These are phyloP conservation scores for Circinella umbellata DNA, from an alignment of 371 early-diverging fungal species.

Conservation along the genomic window DNA sequence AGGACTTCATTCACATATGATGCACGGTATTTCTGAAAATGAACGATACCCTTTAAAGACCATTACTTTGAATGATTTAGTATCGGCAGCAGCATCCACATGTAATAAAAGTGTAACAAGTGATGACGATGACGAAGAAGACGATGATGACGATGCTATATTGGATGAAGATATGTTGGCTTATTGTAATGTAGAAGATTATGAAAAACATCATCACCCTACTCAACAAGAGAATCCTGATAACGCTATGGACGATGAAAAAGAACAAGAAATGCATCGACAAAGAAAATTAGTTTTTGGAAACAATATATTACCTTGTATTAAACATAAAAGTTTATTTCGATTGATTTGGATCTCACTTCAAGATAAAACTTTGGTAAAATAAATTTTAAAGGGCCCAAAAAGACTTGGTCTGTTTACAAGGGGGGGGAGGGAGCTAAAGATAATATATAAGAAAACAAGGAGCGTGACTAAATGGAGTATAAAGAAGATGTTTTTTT, in stretches of 20 bases:
- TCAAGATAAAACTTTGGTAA: conserved; percentile 83
- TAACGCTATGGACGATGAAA: background rate
- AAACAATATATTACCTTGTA: conserved; percentile 66
- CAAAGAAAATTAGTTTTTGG: conserved; percentile 63
- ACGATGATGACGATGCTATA: background rate
- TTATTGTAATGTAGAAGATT: background rate
- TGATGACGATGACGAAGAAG: conserved; percentile 10
- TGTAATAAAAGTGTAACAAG: background rate
- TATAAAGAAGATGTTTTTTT: background rate
- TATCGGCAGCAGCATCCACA: background rate
- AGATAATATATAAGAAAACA: background rate
- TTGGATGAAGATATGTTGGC: conserved; percentile 16
- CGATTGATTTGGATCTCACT: conserved; percentile 77
- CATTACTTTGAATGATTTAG: background rate
- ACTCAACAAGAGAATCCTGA: background rate
- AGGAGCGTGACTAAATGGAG: background rate
- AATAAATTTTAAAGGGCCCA: background rate
- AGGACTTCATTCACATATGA: conserved; percentile 57
- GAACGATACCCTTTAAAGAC: conserved; percentile 12
- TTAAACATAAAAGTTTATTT: conserved; percentile 63
- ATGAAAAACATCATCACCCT: background rate
- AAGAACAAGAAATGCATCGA: background rate
- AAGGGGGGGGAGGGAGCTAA: background rate
- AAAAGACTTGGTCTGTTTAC: too few relatives aligned
- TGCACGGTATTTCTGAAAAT: conserved; percentile 35